Base-by-base conservation (phyloP, 306 rosid genomes). In the Vigna mungo region DNA sequence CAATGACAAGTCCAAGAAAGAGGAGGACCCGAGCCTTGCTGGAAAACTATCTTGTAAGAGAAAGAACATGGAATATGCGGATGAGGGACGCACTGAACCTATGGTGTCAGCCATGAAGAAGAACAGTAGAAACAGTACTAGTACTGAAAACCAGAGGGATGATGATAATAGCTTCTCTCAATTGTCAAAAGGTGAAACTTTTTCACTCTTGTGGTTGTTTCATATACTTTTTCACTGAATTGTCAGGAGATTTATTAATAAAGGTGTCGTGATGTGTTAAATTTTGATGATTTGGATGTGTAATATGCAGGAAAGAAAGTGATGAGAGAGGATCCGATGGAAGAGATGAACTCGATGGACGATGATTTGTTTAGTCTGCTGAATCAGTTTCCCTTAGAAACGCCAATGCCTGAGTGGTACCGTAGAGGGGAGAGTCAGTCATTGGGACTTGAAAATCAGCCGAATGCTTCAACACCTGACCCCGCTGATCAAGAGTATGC, bases 291-390 rank as follows among this genome's bases (percentile, higher is more conserved):
- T 32, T 61, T 70, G 12, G 20, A 48, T 74, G 47, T 4, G 3
- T 79, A 34, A 39, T 41, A 39, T 30, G 34, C 30, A 87, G 96
- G 81, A 65, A 76, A 86, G 78, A 85, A 86, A 83, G 30, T 52
- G 18, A 72, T 20, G 32, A 43, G 72, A 2, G 84, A 82, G 11
- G 86, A 83, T 71, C 86, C 82, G n/a, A 1, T 86, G 66, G 91
- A 69, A 41, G 88, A 81, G 75, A 80, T 88, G 85, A 83, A 78
- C 23, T 68, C 83, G 10, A 69, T 90, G 88, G 93, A 86, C 30
- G 97, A 91, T 65, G 97, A 94, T 72, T 74, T 90, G 89, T 49
- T 80, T 70, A 88, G 94, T 87, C 48, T 94, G 70, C 90, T 92
- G 51, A 82, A 73, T 70, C 80, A 90, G 67, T 88, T 82, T 55